Evolutionary conservation across 495 filamentous ascomycete genomes (phyloP).

Genomic region (Xylaria curta): DNA sequence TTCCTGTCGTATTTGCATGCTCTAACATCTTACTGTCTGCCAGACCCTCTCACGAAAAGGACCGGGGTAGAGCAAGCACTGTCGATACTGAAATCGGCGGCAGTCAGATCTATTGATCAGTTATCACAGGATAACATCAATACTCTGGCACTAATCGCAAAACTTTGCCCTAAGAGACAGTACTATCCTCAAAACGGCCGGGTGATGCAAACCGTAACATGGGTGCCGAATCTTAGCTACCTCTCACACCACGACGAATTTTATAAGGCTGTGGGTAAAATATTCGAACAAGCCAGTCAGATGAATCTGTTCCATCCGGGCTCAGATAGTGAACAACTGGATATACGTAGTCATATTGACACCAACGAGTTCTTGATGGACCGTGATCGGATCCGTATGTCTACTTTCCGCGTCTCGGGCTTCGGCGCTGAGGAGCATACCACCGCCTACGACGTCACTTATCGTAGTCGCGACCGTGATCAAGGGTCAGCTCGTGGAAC

Average conservation of each 20-base stretch:
- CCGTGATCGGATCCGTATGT: constrained; percentile 54
- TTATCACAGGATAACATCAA: constrained; percentile 48
- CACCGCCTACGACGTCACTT: constrained; percentile 41
- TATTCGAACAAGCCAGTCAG: constrained; percentile 51
- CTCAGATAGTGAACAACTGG: not conserved
- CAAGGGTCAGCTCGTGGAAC: constrained; percentile 19
- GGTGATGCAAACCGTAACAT: constrained; percentile 40
- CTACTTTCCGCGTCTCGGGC: constrained; percentile 52
- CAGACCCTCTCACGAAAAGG: constrained; percentile 60
- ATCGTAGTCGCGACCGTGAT: constrained; percentile 36
- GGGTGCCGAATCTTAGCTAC: constrained; percentile 42
- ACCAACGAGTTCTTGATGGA: constrained; percentile 25
- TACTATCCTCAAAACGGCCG: constrained; percentile 37
- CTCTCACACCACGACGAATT: constrained; percentile 62
- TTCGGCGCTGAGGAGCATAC: constrained; percentile 62
- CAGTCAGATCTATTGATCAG: constrained; percentile 56
- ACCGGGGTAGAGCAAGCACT: constrained; percentile 71
- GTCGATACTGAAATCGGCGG: constrained; percentile 53
- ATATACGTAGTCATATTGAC: constrained; percentile 6
- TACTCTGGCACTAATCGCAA: constrained; percentile 54
- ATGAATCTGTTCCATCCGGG: constrained; percentile 36
- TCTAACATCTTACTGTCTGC: constrained; percentile 63
- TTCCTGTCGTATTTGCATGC: constrained; percentile 65
- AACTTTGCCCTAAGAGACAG: constrained; percentile 54
- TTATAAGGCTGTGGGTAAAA: constrained; percentile 42